Evolutionary conservation across 345 rosid genomes (phyloP).

Genomic region (Aurinia saxatilis): DNA sequence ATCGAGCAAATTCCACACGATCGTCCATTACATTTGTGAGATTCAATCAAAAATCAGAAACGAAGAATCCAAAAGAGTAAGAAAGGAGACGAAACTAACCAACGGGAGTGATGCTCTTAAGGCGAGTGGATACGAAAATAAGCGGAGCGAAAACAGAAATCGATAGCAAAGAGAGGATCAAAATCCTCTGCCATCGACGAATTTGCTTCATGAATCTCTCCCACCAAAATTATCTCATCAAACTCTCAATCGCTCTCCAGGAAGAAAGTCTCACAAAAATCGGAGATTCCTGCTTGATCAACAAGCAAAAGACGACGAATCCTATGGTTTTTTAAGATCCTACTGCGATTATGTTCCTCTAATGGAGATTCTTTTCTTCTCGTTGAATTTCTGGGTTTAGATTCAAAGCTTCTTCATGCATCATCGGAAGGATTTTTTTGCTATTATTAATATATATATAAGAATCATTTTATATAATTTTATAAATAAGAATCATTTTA

Average conservation of each 20-base stretch:
- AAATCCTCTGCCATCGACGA: conserved; percentile 71
- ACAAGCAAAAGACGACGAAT: conserved; percentile 22
- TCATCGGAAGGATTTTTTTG: conserved; percentile 26
- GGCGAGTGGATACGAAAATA: conserved; percentile 50
- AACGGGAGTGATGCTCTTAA: conserved; percentile 37
- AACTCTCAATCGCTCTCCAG: conserved; percentile 27
- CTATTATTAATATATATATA: too few relatives aligned
- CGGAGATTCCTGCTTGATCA: conserved; percentile 26
- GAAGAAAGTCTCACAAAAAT: conserved; percentile 23
- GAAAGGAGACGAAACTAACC: conserved; percentile 38
- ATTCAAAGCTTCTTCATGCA: conserved; percentile 33
- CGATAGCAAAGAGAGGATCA: conserved; percentile 69
- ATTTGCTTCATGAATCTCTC: conserved; percentile 60
- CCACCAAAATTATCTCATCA: conserved; percentile 23
- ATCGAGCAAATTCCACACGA: neutral
- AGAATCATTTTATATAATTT: too few relatives aligned
- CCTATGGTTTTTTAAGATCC: conserved; percentile 37
- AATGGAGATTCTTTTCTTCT: conserved; percentile 9
- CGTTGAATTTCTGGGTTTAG: conserved; percentile 14
- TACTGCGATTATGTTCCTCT: neutral
- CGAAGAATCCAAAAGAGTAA: neutral
- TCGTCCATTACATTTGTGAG: neutral
- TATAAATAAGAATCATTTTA: neutral
- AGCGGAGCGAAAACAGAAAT: conserved; percentile 72
- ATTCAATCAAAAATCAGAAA: neutral